A percentile compares a stretch with the other conserved stretches of the same genome.
Conservation (phyloP, 148 eudicot genomes). For the Rheum nobile region DNA sequence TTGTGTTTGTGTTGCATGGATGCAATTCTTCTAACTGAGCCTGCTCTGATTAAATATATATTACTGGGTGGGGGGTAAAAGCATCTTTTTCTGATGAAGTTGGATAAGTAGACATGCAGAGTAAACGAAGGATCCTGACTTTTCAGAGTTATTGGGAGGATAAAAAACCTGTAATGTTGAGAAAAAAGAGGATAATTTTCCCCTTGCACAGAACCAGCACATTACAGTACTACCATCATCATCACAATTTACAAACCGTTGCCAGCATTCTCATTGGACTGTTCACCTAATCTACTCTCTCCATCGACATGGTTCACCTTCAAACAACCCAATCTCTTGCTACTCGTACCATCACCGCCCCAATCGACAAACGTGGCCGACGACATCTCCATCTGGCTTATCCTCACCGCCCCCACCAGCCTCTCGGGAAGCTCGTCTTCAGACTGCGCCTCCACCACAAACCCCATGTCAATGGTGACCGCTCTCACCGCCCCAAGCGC, state of each 20-base stretch:
- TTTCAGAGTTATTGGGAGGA: not conserved
- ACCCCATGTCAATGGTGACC: conserved; percentile 88
- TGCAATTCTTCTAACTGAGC: not conserved
- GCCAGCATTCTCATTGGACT: not conserved
- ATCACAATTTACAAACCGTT: not conserved
- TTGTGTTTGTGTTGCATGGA: not conserved
- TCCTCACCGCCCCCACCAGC: conserved; percentile 73
- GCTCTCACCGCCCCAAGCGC: conserved; percentile 78
- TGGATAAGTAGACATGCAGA: not conserved
- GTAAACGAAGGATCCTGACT: not conserved
- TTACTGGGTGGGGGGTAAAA: not conserved
- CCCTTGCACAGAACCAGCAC: not conserved
- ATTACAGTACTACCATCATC: not conserved
- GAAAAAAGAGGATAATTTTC: not conserved
- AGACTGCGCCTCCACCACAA: conserved; percentile 63
- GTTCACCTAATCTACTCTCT: not conserved
- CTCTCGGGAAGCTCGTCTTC: conserved; percentile 83
- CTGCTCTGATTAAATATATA: too few species aligned
- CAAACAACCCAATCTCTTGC: conserved; percentile 2
- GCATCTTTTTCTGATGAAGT: not conserved
- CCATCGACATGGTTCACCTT: conserved; percentile 5
- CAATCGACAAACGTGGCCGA: conserved; percentile 55
- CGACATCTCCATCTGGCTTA: conserved; percentile 77
- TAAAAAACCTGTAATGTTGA: not conserved
- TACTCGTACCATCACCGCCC: not conserved